Evolutionary conservation across 2,329 filamentous ascomycete species (phyloP).

Genomic region (Fusarium praegraminearum): DNA sequence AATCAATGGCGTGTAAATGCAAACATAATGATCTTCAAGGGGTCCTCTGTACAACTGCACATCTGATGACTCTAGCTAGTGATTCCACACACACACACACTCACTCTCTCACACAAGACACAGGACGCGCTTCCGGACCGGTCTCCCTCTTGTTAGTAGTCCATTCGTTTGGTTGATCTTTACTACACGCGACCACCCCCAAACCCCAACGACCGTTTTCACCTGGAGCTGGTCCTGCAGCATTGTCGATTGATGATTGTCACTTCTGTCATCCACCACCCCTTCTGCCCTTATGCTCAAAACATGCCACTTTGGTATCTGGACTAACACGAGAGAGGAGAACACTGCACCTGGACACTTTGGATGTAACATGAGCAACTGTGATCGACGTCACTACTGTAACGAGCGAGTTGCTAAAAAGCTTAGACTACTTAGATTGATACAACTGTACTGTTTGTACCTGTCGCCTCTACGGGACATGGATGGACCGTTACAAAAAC

Average conservation of each 20-base stretch:
- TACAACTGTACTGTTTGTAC: not conserved
- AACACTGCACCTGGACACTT: constrained; percentile 3
- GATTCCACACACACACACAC: not conserved
- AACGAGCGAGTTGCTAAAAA: constrained; percentile 13
- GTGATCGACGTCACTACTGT: constrained; percentile 26
- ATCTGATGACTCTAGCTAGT: constrained; percentile 7
- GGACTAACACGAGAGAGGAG: constrained; percentile 22
- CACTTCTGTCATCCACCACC: constrained; percentile 16
- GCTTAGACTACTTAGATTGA: constrained; percentile 1
- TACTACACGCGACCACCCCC: constrained; percentile 42
- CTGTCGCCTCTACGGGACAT: not conserved
- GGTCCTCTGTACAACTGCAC: constrained; percentile 27
- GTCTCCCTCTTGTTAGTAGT: constrained; percentile 21
- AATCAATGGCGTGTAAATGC: constrained; percentile 16
- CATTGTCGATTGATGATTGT: constrained; percentile 1
- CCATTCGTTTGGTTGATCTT: constrained; percentile 40
- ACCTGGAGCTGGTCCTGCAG: constrained; percentile 38
- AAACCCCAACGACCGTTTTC: constrained; percentile 39
- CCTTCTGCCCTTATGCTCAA: not conserved
- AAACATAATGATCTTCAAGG: constrained; percentile 28
- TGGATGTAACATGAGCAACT: constrained; percentile 16
- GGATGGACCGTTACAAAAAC: not conserved
- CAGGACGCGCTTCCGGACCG: constrained; percentile 20
- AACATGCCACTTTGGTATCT: constrained; percentile 30
- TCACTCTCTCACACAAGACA: not conserved